Percentiles rank a stretch among this genome's conserved stretches.
Evolutionary conservation across 352 stramenopile genomes (phyloP).

Genomic region (Pythium utonaiense): DNA sequence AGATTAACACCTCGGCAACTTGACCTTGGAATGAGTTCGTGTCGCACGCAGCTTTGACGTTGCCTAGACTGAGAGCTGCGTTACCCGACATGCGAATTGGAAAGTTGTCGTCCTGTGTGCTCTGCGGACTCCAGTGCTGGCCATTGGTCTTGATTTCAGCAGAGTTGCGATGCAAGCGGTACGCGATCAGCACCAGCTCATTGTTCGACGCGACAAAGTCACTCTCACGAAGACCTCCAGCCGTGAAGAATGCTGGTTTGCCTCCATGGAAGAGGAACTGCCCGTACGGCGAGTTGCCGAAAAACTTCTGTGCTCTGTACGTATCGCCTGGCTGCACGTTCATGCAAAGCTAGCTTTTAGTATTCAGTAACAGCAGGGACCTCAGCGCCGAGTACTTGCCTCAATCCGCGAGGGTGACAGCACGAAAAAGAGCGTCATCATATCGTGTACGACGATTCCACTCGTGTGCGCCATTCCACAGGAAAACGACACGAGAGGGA

Average conservation of each 20-base stretch:
- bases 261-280: conserved; percentile 60
- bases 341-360: neutral
- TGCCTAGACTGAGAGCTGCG: conserved; percentile 44
- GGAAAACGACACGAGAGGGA: conserved; percentile 41
- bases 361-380: no score
- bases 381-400: conserved; percentile 22
- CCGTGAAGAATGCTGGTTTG: conserved; percentile 55
- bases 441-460: conserved; percentile 35
- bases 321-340: conserved; percentile 28
- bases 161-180: conserved; percentile 38
- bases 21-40: conserved; percentile 55
- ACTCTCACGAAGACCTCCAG: conserved; percentile 37
- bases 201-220: conserved; percentile 17
- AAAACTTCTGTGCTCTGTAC: conserved; percentile 59
- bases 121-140: conserved; percentile 18
- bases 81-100: conserved; percentile 44
- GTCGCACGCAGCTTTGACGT: conserved; percentile 50
- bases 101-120: conserved; percentile 1
- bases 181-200: conserved; percentile 37
- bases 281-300: conserved; percentile 61
- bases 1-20: conserved; percentile 55
- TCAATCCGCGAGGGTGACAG: conserved; percentile 41
- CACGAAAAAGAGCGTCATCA: conserved; percentile 68
- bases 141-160: conserved; percentile 41
- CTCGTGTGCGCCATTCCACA: conserved; percentile 39